A percentile compares a stretch with the other conserved stretches of the same genome.
Conservation (phyloP, 2,329 filamentous ascomycete species). For the Reticulascus tulasneorum region DNA sequence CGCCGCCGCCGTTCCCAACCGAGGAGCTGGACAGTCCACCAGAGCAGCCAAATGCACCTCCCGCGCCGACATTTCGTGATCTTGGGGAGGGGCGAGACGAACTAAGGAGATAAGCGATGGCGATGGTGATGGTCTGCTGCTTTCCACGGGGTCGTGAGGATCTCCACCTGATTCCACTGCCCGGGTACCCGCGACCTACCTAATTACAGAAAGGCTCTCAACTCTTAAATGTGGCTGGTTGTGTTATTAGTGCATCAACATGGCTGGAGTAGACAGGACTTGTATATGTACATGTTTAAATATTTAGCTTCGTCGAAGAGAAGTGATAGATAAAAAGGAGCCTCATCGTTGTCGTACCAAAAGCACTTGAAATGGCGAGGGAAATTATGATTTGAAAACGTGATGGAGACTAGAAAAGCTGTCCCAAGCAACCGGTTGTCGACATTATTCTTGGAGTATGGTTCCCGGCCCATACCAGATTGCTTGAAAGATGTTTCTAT, state of each 20-base stretch:
- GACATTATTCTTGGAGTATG: no score
- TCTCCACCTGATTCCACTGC: background rate
- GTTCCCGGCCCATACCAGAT: no score
- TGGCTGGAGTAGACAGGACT: conserved; percentile 9
- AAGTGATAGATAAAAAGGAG: background rate
- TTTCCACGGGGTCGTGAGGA: background rate
- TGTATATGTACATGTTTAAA: conserved; percentile 12
- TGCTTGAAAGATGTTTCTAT: no score
- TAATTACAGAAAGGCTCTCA: conserved; percentile 10
- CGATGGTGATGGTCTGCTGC: background rate
- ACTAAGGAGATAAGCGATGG: conserved; percentile 17
- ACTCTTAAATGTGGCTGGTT: conserved; percentile 9
- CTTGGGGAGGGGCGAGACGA: conserved; percentile 4
- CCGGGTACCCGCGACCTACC: no score
- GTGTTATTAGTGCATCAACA: conserved; percentile 11
- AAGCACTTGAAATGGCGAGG: background rate
- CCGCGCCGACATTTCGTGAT: conserved; percentile 28
- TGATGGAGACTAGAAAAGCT: no score
- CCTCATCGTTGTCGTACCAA: background rate
- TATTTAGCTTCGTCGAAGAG: conserved; percentile 5
- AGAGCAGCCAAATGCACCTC: conserved; percentile 22
- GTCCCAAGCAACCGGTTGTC: no score
- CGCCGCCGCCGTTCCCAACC: conserved; percentile 52
- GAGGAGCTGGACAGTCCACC: conserved; percentile 37
- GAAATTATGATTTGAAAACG: no score